Conservation (phyloP, 768 basidiomycete species). For the Russula dissimulans region DNA sequence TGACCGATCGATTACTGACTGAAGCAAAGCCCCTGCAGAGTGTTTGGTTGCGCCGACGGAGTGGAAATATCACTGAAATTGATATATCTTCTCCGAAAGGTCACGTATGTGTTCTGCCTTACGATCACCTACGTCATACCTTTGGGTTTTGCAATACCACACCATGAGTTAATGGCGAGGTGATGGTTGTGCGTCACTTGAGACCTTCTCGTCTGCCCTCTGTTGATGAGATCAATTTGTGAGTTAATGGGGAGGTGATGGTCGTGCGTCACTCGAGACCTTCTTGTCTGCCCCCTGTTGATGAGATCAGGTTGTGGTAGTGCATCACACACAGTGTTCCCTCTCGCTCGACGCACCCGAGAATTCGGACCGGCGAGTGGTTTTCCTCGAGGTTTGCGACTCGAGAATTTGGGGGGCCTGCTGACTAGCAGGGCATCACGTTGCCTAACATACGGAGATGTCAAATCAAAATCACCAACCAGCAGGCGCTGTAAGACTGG, state of each 20-base stretch:
- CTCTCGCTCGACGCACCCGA: background rate
- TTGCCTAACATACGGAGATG: background rate
- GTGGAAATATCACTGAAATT: background rate
- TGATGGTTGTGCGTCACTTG: background rate
- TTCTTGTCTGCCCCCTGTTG: background rate
- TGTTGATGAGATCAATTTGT: background rate
- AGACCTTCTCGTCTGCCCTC: background rate
- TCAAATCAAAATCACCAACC: too few relatives aligned
- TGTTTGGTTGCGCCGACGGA: background rate
- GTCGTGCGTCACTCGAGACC: background rate
- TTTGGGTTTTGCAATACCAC: background rate
- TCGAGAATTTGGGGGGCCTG: background rate
- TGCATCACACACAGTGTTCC: background rate
- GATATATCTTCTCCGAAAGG: background rate
- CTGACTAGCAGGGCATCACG: background rate
- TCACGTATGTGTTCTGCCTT: background rate
- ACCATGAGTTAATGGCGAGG: constrained; percentile 2
- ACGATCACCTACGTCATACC: background rate
- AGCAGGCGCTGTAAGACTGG: too few relatives aligned
- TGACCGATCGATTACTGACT: background rate
- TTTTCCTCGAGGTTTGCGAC: background rate
- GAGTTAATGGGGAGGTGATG: background rate
- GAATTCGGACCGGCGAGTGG: background rate
- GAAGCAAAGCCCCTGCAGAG: background rate
- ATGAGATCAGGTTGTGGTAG: background rate